Evolutionary conservation across 305 asterid species (phyloP).

Genomic region (Fraxinus floribunda): DNA sequence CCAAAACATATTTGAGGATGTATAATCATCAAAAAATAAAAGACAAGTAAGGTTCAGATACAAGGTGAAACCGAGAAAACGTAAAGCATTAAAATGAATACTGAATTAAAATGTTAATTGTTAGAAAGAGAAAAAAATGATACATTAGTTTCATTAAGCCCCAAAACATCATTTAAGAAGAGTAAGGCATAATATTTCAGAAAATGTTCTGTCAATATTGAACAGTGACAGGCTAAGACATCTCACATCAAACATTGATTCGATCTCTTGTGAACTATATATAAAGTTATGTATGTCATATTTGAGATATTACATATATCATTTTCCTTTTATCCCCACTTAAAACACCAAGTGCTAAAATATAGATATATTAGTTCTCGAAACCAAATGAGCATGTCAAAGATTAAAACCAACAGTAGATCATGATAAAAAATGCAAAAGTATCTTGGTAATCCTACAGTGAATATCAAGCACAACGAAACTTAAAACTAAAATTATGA

Average conservation of each 20-base stretch:
- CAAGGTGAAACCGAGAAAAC: neutral
- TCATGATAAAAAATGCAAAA: neutral
- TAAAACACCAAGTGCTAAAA: neutral
- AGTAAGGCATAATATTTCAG: neutral
- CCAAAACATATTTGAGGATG: constrained; percentile 16
- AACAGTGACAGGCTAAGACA: neutral
- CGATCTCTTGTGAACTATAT: neutral
- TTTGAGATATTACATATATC: neutral
- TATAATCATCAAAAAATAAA: constrained; percentile 17
- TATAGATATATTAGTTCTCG: neutral
- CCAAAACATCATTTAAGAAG: neutral
- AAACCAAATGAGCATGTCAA: neutral
- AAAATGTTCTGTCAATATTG: neutral
- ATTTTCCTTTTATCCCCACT: neutral
- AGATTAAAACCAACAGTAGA: neutral
- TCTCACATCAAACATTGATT: neutral
- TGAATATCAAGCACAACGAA: neutral
- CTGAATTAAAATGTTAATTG: neutral
- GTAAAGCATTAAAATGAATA: neutral
- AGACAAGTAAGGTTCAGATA: neutral
- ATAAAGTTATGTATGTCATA: neutral
- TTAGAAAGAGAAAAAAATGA: neutral
- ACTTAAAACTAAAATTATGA: neutral
- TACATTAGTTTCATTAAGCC: neutral
- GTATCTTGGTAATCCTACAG: neutral